These are phyloP conservation scores for Corinectria fuckeliana DNA, from an alignment of 2,329 filamentous ascomycete genomes.

Conservation along the genomic window DNA sequence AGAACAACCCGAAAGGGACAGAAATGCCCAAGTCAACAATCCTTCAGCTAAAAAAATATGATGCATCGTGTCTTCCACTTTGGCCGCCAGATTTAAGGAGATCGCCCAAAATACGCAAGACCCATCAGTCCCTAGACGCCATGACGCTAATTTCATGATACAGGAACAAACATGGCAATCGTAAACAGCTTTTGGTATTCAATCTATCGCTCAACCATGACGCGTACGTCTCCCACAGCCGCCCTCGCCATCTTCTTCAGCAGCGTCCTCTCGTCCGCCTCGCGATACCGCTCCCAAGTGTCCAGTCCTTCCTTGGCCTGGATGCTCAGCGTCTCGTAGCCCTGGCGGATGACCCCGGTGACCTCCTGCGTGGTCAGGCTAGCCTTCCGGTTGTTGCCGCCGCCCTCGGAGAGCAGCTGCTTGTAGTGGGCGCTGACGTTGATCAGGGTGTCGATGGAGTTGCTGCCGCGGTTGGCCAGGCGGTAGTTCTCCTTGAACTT, in stretches of 20 bases:
- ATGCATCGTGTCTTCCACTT: neutral
- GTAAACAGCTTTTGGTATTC: constrained; percentile 1
- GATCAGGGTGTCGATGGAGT: constrained; percentile 84
- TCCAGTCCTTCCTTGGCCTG: constrained; percentile 87
- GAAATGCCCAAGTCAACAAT: no score
- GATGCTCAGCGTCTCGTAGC: constrained; percentile 93
- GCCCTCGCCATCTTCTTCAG: constrained; percentile 87
- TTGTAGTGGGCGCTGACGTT: constrained; percentile 88
- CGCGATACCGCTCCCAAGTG: constrained; percentile 84
- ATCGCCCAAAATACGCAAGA: neutral
- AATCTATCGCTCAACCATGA: constrained; percentile 52
- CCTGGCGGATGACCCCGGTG: constrained; percentile 90
- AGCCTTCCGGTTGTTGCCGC: constrained; percentile 52
- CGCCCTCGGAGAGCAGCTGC: constrained; percentile 71
- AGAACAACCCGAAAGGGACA: no score
- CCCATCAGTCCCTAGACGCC: neutral
- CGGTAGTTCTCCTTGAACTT: constrained; percentile 84
- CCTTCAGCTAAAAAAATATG: no score
- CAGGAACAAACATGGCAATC: neutral
- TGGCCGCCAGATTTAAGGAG: no score
- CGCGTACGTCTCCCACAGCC: constrained; percentile 68
- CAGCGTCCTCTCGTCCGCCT: constrained; percentile 82
- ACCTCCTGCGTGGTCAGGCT: constrained; percentile 85
- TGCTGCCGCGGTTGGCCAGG: constrained; percentile 62
- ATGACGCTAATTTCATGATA: no score